Conservation (phyloP, 2,329 filamentous ascomycete genomes). For the Domatiomyces globalis region DNA sequence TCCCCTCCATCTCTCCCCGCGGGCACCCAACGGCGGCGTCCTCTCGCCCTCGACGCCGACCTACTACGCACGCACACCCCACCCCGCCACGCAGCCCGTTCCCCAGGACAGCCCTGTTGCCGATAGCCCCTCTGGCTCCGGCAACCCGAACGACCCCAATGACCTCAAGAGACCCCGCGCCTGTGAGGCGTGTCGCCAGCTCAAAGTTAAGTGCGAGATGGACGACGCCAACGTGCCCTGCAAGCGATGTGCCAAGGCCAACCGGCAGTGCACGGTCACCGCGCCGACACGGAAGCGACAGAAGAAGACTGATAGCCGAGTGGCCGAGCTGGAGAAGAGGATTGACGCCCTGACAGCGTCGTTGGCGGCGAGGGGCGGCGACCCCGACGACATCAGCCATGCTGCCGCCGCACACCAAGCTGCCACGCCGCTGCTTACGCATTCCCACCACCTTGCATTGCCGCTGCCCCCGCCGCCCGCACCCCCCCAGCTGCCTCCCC, state of each 20-base stretch:
- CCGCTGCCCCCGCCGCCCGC: not conserved
- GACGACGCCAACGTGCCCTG: conserved; percentile 51
- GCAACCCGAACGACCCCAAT: conserved; percentile 17
- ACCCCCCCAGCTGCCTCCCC: conserved; percentile 4
- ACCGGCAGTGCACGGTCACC: conserved; percentile 63
- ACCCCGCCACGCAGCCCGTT: not conserved
- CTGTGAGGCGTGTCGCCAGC: conserved; percentile 59
- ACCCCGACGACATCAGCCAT: conserved; percentile 12
- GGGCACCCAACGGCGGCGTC: not conserved
- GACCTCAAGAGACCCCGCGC: conserved; percentile 56
- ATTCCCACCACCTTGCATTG: not conserved
- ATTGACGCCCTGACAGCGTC: conserved; percentile 78
- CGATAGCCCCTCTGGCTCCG: conserved; percentile 13
- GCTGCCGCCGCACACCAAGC: not conserved
- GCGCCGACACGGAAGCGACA: conserved; percentile 63
- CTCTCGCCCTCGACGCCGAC: not conserved
- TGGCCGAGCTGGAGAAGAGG: conserved; percentile 83
- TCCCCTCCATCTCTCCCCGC: not conserved
- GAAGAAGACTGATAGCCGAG: conserved; percentile 81
- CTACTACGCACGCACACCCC: not conserved
- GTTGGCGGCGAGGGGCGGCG: conserved; percentile 43
- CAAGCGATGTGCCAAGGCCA: conserved; percentile 65
- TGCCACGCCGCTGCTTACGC: not conserved
- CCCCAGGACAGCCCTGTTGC: conserved; percentile 12
- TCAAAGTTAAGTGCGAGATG: conserved; percentile 77